Conservation (phyloP, 805 yeast species). For the Starmerella sirachaensis region DNA sequence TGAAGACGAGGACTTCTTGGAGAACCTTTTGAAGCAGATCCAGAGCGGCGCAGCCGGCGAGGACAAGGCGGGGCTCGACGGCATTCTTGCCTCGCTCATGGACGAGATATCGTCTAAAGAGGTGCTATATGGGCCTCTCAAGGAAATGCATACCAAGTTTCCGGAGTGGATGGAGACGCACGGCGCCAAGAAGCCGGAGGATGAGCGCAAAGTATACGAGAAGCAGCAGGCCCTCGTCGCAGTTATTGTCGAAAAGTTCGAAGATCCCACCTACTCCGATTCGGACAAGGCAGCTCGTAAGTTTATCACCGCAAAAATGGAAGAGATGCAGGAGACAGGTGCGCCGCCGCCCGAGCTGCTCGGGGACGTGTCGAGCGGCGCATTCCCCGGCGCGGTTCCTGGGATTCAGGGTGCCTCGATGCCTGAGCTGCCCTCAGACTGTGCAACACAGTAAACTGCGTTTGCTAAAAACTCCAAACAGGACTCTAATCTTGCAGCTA, state of each 20-base stretch:
- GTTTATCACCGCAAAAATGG: slow-evolving; percentile 46
- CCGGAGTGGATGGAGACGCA: slow-evolving; percentile 57
- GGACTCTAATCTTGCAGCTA: no score
- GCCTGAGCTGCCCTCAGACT: slow-evolving; percentile 14
- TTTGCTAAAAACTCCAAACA: no score
- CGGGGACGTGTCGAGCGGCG: slow-evolving; percentile 41
- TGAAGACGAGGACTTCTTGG: slow-evolving; percentile 40
- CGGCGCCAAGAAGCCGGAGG: slow-evolving; percentile 31
- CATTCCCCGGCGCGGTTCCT: slow-evolving; percentile 29
- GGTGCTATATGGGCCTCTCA: slow-evolving; percentile 77
- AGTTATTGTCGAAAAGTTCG: slow-evolving; percentile 55
- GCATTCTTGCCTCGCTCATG: slow-evolving; percentile 60
- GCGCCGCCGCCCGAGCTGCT: slow-evolving; percentile 70
- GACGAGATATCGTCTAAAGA: slow-evolving; percentile 75
- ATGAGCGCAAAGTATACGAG: slow-evolving; percentile 42
- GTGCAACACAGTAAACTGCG: slow-evolving; percentile 18
- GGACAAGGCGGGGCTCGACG: slow-evolving; percentile 46
- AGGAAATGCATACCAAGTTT: slow-evolving; percentile 62
- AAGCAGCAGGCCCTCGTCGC: slow-evolving; percentile 51
- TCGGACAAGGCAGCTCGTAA: slow-evolving; percentile 34
- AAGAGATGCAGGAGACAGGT: slow-evolving; percentile 53
- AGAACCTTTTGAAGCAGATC: slow-evolving; percentile 57
- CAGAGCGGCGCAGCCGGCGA: slow-evolving; percentile 28
- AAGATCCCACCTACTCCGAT: slow-evolving; percentile 50
- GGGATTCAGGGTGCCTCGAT: slow-evolving; percentile 1